Conservation (phyloP, 805 yeast genomes). For the Candida hungchunana region DNA sequence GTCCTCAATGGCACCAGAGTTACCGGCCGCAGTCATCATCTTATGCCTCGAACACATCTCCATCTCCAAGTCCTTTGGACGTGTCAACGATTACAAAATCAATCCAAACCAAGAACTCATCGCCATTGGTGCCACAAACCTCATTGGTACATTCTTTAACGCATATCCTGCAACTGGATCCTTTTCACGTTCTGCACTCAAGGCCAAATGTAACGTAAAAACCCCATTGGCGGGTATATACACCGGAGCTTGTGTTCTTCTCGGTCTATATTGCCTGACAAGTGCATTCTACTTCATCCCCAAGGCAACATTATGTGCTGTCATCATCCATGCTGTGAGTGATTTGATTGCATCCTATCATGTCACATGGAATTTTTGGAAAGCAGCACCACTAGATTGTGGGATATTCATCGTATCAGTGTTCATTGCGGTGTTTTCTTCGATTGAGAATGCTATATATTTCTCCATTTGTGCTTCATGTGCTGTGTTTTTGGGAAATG, state of each 20-base stretch:
- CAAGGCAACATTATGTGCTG: slow-evolving; percentile 79
- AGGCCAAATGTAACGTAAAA: slow-evolving; percentile 91
- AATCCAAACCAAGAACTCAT: slow-evolving; percentile 90
- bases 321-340: slow-evolving; percentile 89
- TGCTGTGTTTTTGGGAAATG: slow-evolving; percentile 66
- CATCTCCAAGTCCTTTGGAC: slow-evolving; percentile 88
- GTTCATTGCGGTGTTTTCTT: slow-evolving; percentile 26
- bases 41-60: slow-evolving; percentile 89
- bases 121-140: slow-evolving; percentile 89
- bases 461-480: slow-evolving; percentile 84
- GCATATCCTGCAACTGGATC: slow-evolving; percentile 98
- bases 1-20: slow-evolving; percentile 60
- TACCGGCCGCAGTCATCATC: slow-evolving; percentile 83
- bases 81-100: slow-evolving; percentile 86
- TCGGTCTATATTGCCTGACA: slow-evolving; percentile 83
- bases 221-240: slow-evolving; percentile 91
- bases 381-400: slow-evolving; percentile 49
- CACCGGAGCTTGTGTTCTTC: slow-evolving; percentile 83
- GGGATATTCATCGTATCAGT: slow-evolving; percentile 24
- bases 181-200: slow-evolving; percentile 89
- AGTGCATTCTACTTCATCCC: slow-evolving; percentile 85
- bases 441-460: slow-evolving; percentile 87
- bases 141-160: slow-evolving; percentile 85
- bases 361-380: slow-evolving; percentile 67
- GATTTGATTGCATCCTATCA: slow-evolving; percentile 73